These are phyloP conservation scores for Zygosaccharomyces lentus DNA, from an alignment of 805 yeast species.

Conservation along the genomic window DNA sequence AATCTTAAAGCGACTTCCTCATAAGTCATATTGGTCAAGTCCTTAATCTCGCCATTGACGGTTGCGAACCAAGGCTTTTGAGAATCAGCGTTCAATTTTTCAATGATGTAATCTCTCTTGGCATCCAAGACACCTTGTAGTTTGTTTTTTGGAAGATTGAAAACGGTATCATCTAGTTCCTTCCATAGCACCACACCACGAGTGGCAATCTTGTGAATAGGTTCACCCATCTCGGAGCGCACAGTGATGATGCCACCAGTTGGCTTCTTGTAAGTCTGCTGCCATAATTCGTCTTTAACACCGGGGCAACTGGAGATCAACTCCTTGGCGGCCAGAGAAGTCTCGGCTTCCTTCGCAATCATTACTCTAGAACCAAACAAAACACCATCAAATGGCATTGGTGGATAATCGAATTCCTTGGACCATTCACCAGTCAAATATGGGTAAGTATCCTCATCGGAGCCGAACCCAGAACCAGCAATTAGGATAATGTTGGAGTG, in stretches of 20 bases:
- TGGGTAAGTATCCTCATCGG: slow-evolving; percentile 94
- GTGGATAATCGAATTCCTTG: slow-evolving; percentile 78
- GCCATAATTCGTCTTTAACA: slow-evolving; percentile 88
- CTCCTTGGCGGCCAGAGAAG: slow-evolving; percentile 89
- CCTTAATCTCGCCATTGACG: slow-evolving; percentile 68
- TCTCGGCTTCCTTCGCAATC: slow-evolving; percentile 94
- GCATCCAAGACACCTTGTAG: slow-evolving; percentile 72
- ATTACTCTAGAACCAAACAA: slow-evolving; percentile 94
- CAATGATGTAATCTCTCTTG: slow-evolving; percentile 82
- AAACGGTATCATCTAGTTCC: slow-evolving; percentile 91
- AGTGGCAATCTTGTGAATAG: slow-evolving; percentile 97
- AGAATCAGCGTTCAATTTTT: slow-evolving; percentile 84
- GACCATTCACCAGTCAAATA: slow-evolving; percentile 98
- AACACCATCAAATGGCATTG: slow-evolving; percentile 99
- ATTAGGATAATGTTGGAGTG: slow-evolving; percentile 82
- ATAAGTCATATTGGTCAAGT: slow-evolving; percentile 93
- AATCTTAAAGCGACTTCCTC: slow-evolving; percentile 83
- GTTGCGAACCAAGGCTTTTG: slow-evolving; percentile 98
- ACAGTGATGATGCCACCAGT: slow-evolving; percentile 97
- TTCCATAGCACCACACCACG: slow-evolving; percentile 97
- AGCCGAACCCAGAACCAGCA: slow-evolving; percentile 99
- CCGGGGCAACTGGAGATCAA: slow-evolving; percentile 90
- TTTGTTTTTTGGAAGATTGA: slow-evolving; percentile 85
- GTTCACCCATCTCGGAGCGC: slow-evolving; percentile 99
- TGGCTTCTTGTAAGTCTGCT: slow-evolving; percentile 86